Evolutionary conservation across 2,329 filamentous ascomycete genomes (phyloP).

Genomic region (Ilyonectria mors-panacis): DNA sequence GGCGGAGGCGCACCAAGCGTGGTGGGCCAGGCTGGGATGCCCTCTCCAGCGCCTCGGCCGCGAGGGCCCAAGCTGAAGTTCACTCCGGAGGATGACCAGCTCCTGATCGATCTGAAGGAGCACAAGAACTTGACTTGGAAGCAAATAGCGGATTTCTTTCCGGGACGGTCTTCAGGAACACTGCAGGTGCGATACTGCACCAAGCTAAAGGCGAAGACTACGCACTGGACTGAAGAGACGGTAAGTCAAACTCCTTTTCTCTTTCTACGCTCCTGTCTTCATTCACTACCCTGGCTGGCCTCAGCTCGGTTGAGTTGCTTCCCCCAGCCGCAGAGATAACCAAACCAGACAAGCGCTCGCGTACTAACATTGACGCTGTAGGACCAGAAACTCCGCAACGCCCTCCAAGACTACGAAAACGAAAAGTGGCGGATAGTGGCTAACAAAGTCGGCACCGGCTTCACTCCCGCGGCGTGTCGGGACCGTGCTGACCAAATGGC

Average conservation of each 20-base stretch:
- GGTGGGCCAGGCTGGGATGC: conserved; percentile 91
- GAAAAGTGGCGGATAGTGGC: conserved; percentile 95
- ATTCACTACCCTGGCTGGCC: neutral
- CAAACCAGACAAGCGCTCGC: neutral
- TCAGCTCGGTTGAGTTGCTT: neutral
- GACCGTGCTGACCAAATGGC: conserved; percentile 80
- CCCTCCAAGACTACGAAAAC: conserved; percentile 88
- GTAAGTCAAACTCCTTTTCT: conserved; percentile 66
- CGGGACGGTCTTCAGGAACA: conserved; percentile 89
- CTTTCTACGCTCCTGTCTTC: neutral
- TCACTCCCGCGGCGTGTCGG: conserved; percentile 88
- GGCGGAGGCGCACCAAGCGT: conserved; percentile 81
- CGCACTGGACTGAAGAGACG: conserved; percentile 93
- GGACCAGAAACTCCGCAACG: conserved; percentile 83
- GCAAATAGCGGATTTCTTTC: conserved; percentile 97
- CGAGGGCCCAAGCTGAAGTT: conserved; percentile 94
- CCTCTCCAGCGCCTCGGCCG: conserved; percentile 82
- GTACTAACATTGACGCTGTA: conserved; percentile 54
- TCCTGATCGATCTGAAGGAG: conserved; percentile 92
- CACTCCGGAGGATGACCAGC: conserved; percentile 89
- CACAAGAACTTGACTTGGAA: conserved; percentile 97
- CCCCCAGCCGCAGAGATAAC: neutral
- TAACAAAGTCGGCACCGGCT: conserved; percentile 90
- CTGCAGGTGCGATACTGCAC: conserved; percentile 96
- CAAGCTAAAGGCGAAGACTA: conserved; percentile 94